Base-by-base conservation (phyloP, 2,329 filamentous ascomycete genomes). In the Colletotrichum sojae region DNA sequence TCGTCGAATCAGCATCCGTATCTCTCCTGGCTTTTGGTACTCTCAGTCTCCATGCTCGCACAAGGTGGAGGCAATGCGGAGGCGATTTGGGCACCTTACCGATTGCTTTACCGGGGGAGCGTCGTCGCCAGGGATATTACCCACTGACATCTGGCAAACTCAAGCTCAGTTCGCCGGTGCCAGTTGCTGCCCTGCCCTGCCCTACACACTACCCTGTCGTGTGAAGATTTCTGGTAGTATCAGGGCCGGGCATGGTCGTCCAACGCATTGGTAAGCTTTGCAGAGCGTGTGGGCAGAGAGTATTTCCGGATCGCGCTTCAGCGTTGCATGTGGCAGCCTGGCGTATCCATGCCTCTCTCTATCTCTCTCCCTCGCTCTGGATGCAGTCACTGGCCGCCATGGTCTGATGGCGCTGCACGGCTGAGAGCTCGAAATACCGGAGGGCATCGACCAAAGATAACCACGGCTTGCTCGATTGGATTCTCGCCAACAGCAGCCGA, bases 11-110 rank as follows among this genome's bases (percentile, higher is more conserved):
- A 69, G 62, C 40, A 20, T 8, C 20, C 49, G 20, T 36, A 31
- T 59, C 16, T 40, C 39, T 58, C 13, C 27, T 48, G 40, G 15
- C 40, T 20, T 20, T 52, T 9, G 40, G 40, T 43, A 15, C 46
- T 27, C 36, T 58, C 18, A 22, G 25, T 43, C 13, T 20, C 22
- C 45, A 46, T 13, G 16, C 25, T n/a, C 22, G 45, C 25, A 18
- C 15, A 40, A 53, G 40, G 62, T 49, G 49, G 55, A 69, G 54
- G 31, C 55, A 25, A 66, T 69, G 61, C 66, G 66, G 66, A 66
- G 66, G 51, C 49, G 54, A 10, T 55, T 66, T 69, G 55, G 62
- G 53, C 49, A 36, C 61, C 49, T 69, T 56, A 18, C 55, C 61
- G 27, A 45, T 60, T 65, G 55, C 66, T 69, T 60, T 66, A 60